phyloP scores from a whole-genome alignment of 1,284 basidiomycete genomes.

The Marasmius tenuissimus region DNA sequence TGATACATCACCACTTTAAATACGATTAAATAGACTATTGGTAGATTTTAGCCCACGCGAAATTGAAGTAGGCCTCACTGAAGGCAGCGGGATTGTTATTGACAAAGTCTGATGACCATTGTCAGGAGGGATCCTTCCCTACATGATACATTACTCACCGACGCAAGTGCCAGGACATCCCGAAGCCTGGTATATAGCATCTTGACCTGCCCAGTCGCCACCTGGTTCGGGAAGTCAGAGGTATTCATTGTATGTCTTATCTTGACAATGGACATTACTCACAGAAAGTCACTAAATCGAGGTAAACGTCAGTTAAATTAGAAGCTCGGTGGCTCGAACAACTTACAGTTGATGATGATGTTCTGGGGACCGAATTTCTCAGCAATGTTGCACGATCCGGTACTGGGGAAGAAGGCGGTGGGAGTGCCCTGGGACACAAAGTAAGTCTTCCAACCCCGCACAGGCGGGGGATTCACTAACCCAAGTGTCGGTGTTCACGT shows the following conservation, averaged over 20 bases:
- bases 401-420: constrained; percentile 55
- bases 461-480: constrained; percentile 25
- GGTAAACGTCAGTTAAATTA: neutral
- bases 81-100: constrained; percentile 67
- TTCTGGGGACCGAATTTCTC: constrained; percentile 56
- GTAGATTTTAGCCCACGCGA: constrained; percentile 48
- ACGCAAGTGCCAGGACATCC: constrained; percentile 53
- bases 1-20: no score
- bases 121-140: neutral
- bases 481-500: constrained; percentile 49
- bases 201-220: constrained; percentile 59
- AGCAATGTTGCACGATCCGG: constrained; percentile 43
- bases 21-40: neutral
- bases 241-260: neutral
- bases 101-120: constrained; percentile 45
- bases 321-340: constrained; percentile 31
- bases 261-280: constrained; percentile 13
- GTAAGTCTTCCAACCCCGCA: neutral
- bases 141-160: constrained; percentile 33
- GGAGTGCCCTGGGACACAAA: constrained; percentile 47
- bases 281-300: constrained; percentile 38
- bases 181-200: constrained; percentile 38
- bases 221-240: constrained; percentile 28
- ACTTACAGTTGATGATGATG: constrained; percentile 57
- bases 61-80: constrained; percentile 65